A percentile compares a stretch with the other conserved stretches of the same genome.
phyloP scores from a whole-genome alignment of 139 green algal genomes.

The Chlamydomonas sphaeroides region DNA sequence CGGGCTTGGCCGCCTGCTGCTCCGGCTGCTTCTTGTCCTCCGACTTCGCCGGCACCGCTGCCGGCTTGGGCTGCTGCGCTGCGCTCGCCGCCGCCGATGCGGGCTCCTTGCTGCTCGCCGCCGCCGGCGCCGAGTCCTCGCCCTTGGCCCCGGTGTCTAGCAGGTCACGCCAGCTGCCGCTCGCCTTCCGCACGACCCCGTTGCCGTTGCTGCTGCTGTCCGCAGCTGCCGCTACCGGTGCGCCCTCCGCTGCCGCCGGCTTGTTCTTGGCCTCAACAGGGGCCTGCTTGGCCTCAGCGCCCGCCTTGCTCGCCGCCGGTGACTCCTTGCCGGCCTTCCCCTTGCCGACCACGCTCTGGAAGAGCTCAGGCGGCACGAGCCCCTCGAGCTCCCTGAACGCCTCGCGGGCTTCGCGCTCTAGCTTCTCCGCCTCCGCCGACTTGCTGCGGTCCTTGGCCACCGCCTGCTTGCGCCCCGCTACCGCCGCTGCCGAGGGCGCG shows the following conservation, averaged over 20 bases:
- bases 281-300: not conserved
- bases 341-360: not conserved
- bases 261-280: not conserved
- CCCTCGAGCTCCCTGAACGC: not conserved
- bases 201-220: not conserved
- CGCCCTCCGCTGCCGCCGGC: not conserved
- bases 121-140: too few relatives aligned
- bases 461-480: too few relatives aligned
- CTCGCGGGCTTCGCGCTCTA: conserved; percentile 18
- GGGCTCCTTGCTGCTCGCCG: too few relatives aligned
- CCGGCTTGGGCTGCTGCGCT: too few relatives aligned
- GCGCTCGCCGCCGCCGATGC: too few relatives aligned
- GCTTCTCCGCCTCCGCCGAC: not conserved
- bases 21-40: too few relatives aligned
- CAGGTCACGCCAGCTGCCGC: too few relatives aligned
- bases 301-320: not conserved
- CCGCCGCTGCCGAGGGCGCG: not conserved
- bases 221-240: not conserved
- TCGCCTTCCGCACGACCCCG: not conserved
- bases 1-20: too few relatives aligned
- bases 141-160: too few relatives aligned
- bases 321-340: not conserved
- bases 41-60: too few relatives aligned
- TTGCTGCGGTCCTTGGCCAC: not conserved
- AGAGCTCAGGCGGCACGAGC: not conserved